Evolutionary conservation across 2,329 filamentous ascomycete species (phyloP).

Genomic region (Fusarium vanettenii): DNA sequence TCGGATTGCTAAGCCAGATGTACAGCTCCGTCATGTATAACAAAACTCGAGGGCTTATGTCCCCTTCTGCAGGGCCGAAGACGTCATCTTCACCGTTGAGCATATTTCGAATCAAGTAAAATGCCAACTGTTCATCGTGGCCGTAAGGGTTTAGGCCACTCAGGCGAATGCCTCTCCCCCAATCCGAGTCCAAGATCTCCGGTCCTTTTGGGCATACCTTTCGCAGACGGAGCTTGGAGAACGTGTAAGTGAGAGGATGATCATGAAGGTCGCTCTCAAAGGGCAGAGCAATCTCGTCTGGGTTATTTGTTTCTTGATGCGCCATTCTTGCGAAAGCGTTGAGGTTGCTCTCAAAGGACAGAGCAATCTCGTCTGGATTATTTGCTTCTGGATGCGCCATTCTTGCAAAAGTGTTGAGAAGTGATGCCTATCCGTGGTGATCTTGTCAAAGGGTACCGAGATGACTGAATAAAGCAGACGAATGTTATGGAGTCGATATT

Average conservation of each 20-base stretch:
- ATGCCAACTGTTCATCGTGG: neutral
- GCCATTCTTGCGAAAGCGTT: neutral
- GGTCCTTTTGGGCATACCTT: neutral
- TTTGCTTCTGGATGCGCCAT: neutral
- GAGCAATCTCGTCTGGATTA: neutral
- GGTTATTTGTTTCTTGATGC: neutral
- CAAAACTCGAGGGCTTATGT: slow-evolving; percentile 13
- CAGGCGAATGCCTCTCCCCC: neutral
- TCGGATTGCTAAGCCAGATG: slow-evolving; percentile 14
- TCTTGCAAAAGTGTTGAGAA: neutral
- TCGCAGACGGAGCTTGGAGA: neutral
- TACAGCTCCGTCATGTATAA: slow-evolving; percentile 27
- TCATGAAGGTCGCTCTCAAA: neutral
- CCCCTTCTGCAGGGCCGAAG: neutral
- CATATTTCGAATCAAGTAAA: slow-evolving; percentile 12
- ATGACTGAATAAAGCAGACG: neutral
- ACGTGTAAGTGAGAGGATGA: neutral
- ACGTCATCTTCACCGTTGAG: slow-evolving; percentile 1
- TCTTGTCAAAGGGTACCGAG: neutral
- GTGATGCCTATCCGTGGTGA: neutral
- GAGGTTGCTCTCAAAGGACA: neutral
- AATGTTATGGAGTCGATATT: neutral
- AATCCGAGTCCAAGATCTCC: neutral
- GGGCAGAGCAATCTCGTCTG: neutral
- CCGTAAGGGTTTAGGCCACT: neutral